Conservation (phyloP, 2,329 filamentous ascomycete species). For the Fonsecaea erecta region DNA sequence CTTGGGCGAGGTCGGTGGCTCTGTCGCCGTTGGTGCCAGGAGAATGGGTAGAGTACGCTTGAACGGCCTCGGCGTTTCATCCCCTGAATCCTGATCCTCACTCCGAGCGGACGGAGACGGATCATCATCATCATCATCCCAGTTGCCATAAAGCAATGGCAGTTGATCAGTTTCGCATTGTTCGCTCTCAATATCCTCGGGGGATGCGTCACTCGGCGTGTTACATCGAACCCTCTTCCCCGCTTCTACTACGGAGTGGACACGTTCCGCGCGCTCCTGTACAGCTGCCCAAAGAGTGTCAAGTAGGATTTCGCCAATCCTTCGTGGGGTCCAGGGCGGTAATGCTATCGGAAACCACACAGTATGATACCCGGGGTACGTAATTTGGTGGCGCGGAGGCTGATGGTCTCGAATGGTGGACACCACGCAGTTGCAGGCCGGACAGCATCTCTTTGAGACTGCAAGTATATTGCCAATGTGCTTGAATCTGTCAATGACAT, state of each 20-base stretch:
- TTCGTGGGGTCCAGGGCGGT: conserved; percentile 1
- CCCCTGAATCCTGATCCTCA: background rate
- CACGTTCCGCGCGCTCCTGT: background rate
- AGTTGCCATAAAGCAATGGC: too few species aligned
- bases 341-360: background rate
- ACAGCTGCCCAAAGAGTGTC: background rate
- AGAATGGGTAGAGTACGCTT: background rate
- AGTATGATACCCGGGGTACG: background rate
- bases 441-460: background rate
- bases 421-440: background rate
- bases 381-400: background rate
- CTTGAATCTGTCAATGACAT: background rate
- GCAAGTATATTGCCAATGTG: background rate
- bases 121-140: background rate
- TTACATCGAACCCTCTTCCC: background rate
- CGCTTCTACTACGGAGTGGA: background rate
- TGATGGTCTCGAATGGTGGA: background rate
- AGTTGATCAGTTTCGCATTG: background rate
- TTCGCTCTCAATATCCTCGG: background rate
- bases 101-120: too few species aligned
- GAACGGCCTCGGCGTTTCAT: background rate
- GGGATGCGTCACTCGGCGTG: background rate
- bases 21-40: background rate
- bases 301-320: background rate
- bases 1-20: background rate